phyloP scores from a whole-genome alignment of 2,329 filamentous ascomycete species.

The Colletotrichum sp. region DNA sequence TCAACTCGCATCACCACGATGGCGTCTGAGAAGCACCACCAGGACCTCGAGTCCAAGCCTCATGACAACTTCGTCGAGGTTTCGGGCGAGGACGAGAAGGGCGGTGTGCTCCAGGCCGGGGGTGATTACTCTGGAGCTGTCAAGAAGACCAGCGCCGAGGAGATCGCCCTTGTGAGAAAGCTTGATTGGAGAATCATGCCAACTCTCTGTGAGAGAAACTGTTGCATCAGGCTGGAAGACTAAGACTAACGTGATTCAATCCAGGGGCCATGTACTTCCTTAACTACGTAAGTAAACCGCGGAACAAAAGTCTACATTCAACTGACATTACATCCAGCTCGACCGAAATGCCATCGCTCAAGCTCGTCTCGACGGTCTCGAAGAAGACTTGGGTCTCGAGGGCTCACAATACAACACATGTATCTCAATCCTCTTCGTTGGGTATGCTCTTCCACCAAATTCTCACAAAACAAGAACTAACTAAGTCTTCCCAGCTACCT shows the following conservation, averaged over 20 bases:
- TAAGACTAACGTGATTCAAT: neutral
- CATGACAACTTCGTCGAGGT: slow-evolving; percentile 28
- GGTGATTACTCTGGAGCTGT: slow-evolving; percentile 39
- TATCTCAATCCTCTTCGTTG: slow-evolving; percentile 56
- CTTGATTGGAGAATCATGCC: slow-evolving; percentile 43
- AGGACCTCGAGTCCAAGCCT: slow-evolving; percentile 28
- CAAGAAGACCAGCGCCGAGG: slow-evolving; percentile 34
- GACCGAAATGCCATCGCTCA: slow-evolving; percentile 63
- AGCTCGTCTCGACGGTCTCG: slow-evolving; percentile 57
- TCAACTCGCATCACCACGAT: neutral
- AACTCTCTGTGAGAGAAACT: slow-evolving; percentile 34
- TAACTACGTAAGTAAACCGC: slow-evolving; percentile 33
- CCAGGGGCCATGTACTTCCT: slow-evolving; percentile 41
- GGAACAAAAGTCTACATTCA: rapidly evolving
- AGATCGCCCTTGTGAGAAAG: slow-evolving; percentile 42
- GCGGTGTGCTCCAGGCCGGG: slow-evolving; percentile 24
- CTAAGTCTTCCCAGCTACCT: slow-evolving; percentile 38
- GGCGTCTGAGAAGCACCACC: slow-evolving; percentile 3
- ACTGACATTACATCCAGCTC: slow-evolving; percentile 29
- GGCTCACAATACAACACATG: slow-evolving; percentile 55
- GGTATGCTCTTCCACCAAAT: slow-evolving; percentile 29
- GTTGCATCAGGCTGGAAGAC: neutral
- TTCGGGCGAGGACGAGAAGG: slow-evolving; percentile 25
- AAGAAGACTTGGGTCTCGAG: slow-evolving; percentile 53
- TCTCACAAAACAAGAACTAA: neutral